These are phyloP conservation scores for Colletotrichum theobromicola DNA, from an alignment of 2,329 filamentous ascomycete genomes.

Conservation along the genomic window DNA sequence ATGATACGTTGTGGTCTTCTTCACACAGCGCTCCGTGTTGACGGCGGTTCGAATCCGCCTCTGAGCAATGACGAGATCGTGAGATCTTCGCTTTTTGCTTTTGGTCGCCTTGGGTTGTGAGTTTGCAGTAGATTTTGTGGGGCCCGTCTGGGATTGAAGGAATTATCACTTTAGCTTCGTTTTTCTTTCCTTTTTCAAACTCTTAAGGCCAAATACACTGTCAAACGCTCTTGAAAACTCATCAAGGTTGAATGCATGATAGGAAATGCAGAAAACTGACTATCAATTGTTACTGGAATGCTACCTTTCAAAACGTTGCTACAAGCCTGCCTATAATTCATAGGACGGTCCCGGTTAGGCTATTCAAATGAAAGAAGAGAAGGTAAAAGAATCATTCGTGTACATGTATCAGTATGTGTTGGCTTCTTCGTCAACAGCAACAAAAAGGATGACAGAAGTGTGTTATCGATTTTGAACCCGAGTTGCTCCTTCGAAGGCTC, in stretches of 20 bases:
- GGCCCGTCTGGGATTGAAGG: not conserved
- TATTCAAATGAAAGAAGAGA: no score
- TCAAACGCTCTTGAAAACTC: not conserved
- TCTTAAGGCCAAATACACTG: not conserved
- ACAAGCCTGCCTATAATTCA: no score
- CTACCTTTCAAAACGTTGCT: no score
- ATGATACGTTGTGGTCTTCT: constrained; percentile 19
- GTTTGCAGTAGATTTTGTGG: not conserved
- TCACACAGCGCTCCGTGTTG: constrained; percentile 16
- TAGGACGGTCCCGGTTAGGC: no score
- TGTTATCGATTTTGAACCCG: no score
- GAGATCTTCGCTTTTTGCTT: not conserved
- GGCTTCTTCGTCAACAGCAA: no score
- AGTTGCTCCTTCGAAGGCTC: no score
- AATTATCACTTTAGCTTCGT: not conserved
- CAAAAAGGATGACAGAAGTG: no score
- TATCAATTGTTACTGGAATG: no score
- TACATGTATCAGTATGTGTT: no score
- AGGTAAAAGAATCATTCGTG: no score
- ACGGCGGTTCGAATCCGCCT: constrained; percentile 21
- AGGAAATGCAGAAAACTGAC: not conserved
- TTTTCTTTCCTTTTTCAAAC: not conserved
- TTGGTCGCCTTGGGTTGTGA: not conserved
- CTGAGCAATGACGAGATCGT: not conserved
- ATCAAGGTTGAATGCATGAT: not conserved